Evolutionary conservation across 106 monocot species (phyloP).

Genomic region (Xerophyta viscosa): DNA sequence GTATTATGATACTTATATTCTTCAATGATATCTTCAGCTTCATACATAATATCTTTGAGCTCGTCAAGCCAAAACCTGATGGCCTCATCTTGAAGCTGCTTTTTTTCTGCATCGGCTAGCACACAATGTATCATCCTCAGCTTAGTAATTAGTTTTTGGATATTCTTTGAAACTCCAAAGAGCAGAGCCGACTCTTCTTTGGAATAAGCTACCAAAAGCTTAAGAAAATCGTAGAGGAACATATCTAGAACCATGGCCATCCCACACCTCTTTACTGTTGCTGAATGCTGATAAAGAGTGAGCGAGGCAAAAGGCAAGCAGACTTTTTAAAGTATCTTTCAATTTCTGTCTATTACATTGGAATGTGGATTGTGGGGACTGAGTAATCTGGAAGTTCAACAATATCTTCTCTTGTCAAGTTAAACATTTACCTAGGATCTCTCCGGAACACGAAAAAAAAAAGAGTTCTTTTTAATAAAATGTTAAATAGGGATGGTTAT

Average conservation of each 20-base stretch:
- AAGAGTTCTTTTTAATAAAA: no score
- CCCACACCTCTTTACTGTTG: no score
- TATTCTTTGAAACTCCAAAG: constrained; percentile 2
- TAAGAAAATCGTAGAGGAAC: background rate
- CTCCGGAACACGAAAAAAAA: no score
- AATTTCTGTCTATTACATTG: no score
- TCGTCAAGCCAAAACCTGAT: constrained; percentile 14
- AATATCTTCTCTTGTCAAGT: no score
- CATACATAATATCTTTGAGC: constrained; percentile 20
- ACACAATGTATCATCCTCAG: background rate
- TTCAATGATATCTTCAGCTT: constrained; percentile 26
- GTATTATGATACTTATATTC: constrained; percentile 5
- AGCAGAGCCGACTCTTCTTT: background rate
- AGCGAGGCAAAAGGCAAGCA: no score
- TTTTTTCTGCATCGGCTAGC: background rate
- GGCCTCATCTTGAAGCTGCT: background rate
- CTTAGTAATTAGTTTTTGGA: background rate
- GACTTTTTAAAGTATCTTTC: no score
- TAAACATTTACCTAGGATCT: no score
- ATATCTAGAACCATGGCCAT: background rate
- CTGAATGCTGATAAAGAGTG: no score
- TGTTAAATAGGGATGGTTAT: no score
- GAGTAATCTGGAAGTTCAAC: no score
- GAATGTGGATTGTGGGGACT: no score
- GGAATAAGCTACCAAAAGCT: background rate